A percentile compares a stretch with the other conserved stretches of the same genome.
Evolutionary conservation across 495 filamentous ascomycete genomes (phyloP).

Genomic region (Penicillium egyptiacum): DNA sequence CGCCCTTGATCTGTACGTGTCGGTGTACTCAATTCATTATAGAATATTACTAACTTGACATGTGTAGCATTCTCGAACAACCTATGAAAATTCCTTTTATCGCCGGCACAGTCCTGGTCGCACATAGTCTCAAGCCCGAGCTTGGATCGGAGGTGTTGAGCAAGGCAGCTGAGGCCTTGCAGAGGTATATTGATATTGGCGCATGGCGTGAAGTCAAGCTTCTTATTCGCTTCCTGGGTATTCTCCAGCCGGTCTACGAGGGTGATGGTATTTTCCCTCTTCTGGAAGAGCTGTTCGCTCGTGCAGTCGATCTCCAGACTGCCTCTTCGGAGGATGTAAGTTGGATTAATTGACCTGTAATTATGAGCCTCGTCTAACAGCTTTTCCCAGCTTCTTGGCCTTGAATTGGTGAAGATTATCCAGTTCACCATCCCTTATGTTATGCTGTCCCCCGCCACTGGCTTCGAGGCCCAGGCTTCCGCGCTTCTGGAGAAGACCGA

Average conservation of each 20-base stretch:
- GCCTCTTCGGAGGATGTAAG: conserved; percentile 86
- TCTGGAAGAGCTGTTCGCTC: conserved; percentile 78
- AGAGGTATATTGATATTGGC: conserved; percentile 64
- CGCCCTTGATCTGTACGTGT: conserved; percentile 67
- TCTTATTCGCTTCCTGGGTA: conserved; percentile 79
- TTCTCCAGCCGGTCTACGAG: conserved; percentile 74
- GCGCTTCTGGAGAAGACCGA: conserved; percentile 89
- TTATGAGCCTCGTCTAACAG: conserved; percentile 22
- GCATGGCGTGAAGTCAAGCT: conserved; percentile 92
- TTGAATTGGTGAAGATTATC: conserved; percentile 95
- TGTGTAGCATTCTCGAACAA: conserved; percentile 69
- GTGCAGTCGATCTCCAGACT: conserved; percentile 85
- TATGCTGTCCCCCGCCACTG: conserved; percentile 66
- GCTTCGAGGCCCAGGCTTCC: conserved; percentile 65
- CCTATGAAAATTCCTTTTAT: conserved; percentile 95
- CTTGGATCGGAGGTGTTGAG: conserved; percentile 65
- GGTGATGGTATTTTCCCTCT: conserved; percentile 84
- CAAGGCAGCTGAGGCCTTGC: conserved; percentile 55
- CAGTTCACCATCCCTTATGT: conserved; percentile 90
- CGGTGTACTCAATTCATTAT: not conserved
- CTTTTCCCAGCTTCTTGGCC: conserved; percentile 52
- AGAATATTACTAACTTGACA: conserved; percentile 10
- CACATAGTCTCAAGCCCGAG: conserved; percentile 72
- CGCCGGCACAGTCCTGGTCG: conserved; percentile 72
- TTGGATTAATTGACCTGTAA: conserved; percentile 4